Conservation (phyloP, 257 asterid genomes). For the Handroanthus guayacan region DNA sequence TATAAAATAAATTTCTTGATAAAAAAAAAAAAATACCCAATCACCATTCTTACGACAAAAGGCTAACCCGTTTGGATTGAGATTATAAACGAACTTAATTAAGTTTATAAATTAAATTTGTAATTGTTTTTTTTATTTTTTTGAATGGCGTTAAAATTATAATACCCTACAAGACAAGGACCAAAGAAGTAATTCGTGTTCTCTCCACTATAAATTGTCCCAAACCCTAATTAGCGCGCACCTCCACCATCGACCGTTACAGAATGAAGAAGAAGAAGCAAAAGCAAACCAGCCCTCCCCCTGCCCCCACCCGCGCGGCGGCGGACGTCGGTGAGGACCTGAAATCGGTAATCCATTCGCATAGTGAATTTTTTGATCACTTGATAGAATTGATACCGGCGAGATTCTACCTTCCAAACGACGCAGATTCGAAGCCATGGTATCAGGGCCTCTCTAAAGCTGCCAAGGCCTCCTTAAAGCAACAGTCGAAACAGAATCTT, state of each 20-base stretch:
- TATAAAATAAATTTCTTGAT: no score
- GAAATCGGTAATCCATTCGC: conserved; percentile 50
- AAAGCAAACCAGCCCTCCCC: conserved; percentile 32
- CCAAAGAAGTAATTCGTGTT: background rate
- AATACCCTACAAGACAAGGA: background rate
- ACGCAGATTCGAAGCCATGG: conserved; percentile 75
- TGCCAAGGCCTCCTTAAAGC: conserved; percentile 75
- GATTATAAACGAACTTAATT: no score
- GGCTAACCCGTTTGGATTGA: no score
- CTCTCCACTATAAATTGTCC: background rate
- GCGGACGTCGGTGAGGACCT: conserved; percentile 37
- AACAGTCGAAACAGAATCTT: conserved; percentile 62
- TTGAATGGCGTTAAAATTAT: no score
- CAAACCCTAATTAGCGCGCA: conserved; percentile 34
- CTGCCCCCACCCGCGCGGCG: background rate
- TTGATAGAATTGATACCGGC: conserved; percentile 77
- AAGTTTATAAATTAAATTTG: no score
- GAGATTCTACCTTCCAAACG: conserved; percentile 72
- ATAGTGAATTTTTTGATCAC: conserved; percentile 67
- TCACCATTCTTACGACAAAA: no score
- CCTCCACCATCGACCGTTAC: background rate
- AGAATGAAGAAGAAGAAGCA: conserved; percentile 58
- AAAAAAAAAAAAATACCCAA: no score
- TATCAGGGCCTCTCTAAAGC: conserved; percentile 79
- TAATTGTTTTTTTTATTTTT: no score